Base-by-base conservation (phyloP, 2,329 filamentous ascomycete genomes). In the Penicillium vulpinum region DNA sequence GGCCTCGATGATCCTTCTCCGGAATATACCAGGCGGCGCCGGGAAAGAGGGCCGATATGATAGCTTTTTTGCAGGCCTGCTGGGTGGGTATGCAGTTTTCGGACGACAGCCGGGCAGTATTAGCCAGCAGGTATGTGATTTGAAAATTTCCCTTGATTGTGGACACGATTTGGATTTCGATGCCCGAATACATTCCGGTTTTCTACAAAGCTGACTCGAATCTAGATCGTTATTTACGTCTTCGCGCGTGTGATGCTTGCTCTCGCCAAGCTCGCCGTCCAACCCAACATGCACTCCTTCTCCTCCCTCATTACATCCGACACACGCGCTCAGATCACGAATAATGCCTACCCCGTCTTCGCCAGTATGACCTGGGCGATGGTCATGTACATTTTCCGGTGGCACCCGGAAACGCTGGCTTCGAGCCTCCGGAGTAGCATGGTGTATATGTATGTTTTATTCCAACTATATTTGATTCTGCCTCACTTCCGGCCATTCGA, bases 381-480 rank as follows among this genome's bases (percentile, higher is more conserved):
- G 70, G 92, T 99, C 62, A 99, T 99, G 94, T 91, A 93, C 78
- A 77, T 99, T 59, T 99, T 97, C 80, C 85, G 90, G 67, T 90
- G 89, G 84, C 88, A 97, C 78, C 92, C 94, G 5, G 91, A 95
- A 68, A 91, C 90, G 55, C 83, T 99, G 71, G 94, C 97, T 82
- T 86, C 88, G 58, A 97, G 92, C 75, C 78, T 99, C 81, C 85
- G 91, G 74, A 92, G 87, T 77, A 97, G 92, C 79, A 99, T 99
- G 94, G 90, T 86, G 67, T 99, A 99, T 72, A 96, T 99, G 81
- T 99, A 93, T 71, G 85, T 82, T 36, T 41, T 54, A 51, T 43
- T 22, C 35, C n/a, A 21, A 5, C 5, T 9, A 31, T 18, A 18
- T 9, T 16, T 7, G 5, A 18, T 18, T 9, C 4, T 16, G 10